A percentile compares a stretch with the other conserved stretches of the same genome.
These are phyloP conservation scores for Boletales sp. DNA, from an alignment of 768 basidiomycete genomes.

Conservation along the genomic window DNA sequence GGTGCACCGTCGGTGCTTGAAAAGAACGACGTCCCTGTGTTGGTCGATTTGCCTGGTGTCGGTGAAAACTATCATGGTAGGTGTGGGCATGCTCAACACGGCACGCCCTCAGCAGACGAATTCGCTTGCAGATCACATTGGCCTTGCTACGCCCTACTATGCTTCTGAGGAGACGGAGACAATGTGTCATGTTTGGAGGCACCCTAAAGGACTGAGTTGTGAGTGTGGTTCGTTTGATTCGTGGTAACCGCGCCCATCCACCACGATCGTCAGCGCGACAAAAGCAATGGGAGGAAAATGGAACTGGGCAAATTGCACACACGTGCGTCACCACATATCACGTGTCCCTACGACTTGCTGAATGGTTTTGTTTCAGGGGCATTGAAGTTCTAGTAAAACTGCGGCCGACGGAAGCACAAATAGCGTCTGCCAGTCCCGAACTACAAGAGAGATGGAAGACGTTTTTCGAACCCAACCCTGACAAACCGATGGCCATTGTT, in stretches of 20 bases:
- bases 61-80: constrained; percentile 41
- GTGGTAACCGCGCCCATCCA: background rate
- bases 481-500: constrained; percentile 32
- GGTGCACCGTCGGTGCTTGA: constrained; percentile 31
- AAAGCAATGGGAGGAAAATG: constrained; percentile 32
- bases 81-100: background rate
- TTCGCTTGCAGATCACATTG: background rate
- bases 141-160: constrained; percentile 35
- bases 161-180: constrained; percentile 44
- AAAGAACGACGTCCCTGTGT: constrained; percentile 24
- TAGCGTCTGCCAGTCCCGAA: constrained; percentile 17
- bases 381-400: constrained; percentile 20
- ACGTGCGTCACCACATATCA: constrained; percentile 38
- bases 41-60: constrained; percentile 39
- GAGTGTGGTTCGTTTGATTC: constrained; percentile 29
- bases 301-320: constrained; percentile 46
- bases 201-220: constrained; percentile 30
- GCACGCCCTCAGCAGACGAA: too few species aligned
- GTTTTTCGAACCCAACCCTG: constrained; percentile 12
- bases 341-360: background rate
- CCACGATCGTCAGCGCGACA: constrained; percentile 21
- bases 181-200: constrained; percentile 42
- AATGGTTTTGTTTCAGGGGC: constrained; percentile 3
- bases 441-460: constrained; percentile 20
- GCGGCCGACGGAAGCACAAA: constrained; percentile 21